A percentile compares a stretch with the other conserved stretches of the same genome.
Evolutionary conservation across 495 filamentous ascomycete genomes (phyloP).

Genomic region (Podospora bellae-mahoneyi): DNA sequence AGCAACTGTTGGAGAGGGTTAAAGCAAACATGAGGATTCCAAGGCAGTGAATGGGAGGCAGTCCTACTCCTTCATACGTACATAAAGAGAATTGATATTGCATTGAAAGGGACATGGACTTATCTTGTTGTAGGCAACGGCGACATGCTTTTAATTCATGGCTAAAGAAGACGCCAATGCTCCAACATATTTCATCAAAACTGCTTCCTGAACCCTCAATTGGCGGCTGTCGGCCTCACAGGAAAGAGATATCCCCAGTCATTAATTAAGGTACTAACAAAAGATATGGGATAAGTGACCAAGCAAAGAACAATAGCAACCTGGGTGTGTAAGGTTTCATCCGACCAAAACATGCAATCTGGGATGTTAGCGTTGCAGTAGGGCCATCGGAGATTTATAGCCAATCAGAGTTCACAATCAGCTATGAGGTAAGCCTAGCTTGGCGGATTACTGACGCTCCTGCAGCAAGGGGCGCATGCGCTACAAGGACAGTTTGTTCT

Average conservation of each 20-base stretch:
- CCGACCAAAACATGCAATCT: not conserved
- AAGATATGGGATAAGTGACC: not conserved
- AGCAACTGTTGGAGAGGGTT: conserved; percentile 75
- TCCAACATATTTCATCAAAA: not conserved
- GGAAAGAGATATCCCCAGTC: not conserved
- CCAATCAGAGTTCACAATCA: conserved; percentile 6
- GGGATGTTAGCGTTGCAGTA: not conserved
- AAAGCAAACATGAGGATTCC: conserved; percentile 69
- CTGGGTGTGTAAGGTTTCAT: no score
- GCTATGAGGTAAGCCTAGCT: conserved; percentile 12
- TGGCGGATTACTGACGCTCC: not conserved
- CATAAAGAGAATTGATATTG: not conserved
- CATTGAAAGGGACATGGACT: no score
- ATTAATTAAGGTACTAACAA: not conserved
- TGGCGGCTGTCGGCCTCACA: not conserved
- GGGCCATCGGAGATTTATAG: not conserved
- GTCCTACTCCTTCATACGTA: not conserved
- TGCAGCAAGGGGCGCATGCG: not conserved
- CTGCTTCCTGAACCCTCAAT: not conserved
- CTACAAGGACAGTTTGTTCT: conserved; percentile 24
- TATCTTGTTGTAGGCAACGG: no score
- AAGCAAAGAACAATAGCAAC: no score
- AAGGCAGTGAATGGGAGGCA: conserved; percentile 21
- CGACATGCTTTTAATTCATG: no score
- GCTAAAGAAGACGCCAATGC: not conserved